Percentiles rank a stretch among this genome's conserved stretches.
phyloP scores from a whole-genome alignment of 2,329 filamentous ascomycete species.

The Ceratocystis cacaofunesta region DNA sequence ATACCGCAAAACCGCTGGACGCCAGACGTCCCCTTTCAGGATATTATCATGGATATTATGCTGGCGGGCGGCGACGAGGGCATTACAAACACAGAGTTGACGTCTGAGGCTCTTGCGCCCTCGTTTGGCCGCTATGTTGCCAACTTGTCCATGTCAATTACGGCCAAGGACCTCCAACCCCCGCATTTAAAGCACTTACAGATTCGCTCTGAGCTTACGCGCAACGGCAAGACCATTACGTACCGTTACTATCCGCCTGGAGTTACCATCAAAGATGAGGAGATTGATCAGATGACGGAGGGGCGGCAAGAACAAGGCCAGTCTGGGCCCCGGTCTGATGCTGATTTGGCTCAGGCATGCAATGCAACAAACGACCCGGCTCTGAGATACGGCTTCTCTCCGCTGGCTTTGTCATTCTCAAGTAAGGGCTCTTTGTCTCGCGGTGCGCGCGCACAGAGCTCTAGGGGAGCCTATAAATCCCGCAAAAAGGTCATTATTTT shows the following conservation, averaged over 20 bases:
- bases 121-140: slow-evolving; percentile 26
- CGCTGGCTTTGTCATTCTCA: not conserved
- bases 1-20: slow-evolving; percentile 11
- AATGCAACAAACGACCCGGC: slow-evolving; percentile 5
- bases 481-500: slow-evolving; percentile 14
- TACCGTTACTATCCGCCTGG: slow-evolving; percentile 17
- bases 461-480: not conserved
- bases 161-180: slow-evolving; percentile 27
- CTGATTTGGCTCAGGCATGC: not conserved
- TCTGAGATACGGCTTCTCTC: slow-evolving; percentile 12
- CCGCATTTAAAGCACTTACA: slow-evolving; percentile 28
- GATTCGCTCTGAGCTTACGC: slow-evolving; percentile 20
- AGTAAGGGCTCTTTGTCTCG: not conserved
- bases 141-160: slow-evolving; percentile 17
- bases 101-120: slow-evolving; percentile 25
- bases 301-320: not conserved
- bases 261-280: not conserved
- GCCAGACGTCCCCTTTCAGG: slow-evolving; percentile 16
- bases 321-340: not conserved
- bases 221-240: slow-evolving; percentile 17
- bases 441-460: not conserved
- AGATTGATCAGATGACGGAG: not conserved
- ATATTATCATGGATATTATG: slow-evolving; percentile 25
- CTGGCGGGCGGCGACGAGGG: slow-evolving; percentile 23
- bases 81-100: slow-evolving; percentile 26